Base-by-base conservation (phyloP, 192 early-diverging fungal species). In the Mortierella alpina region DNA sequence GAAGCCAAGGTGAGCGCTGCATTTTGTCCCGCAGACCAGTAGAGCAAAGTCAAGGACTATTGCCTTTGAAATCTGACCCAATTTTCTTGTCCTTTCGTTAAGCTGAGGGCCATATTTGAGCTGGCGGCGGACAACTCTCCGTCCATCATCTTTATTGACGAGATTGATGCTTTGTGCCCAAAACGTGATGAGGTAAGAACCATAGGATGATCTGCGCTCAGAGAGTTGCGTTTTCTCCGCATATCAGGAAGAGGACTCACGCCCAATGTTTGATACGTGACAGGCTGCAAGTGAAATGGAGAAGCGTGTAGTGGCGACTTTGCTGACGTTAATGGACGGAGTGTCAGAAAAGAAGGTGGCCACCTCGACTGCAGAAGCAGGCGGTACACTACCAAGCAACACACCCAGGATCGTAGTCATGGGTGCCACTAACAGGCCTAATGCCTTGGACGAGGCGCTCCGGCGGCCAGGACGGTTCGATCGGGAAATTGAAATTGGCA, bases 241-340 rank as follows among this genome's bases (percentile, higher is more conserved):
- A 23, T 11, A 14, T 15, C 56, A 47, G 6, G 42, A 14, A 55
- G 57, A 53, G 67, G 31, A 56, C 52, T 46, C 31, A 75, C 5
- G 39, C 41, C 15, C 60, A 63, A 61, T 67, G 62, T 51, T 18
- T 48, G 12, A 5, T 15, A 44, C 6, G 41, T 2, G 1, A 18
- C 65, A 88, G 87, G 84, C 90, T 51, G 86, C 90, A 2, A 91
- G 88, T 61, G 98, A 98, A 65, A 86, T 95, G 14, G 95, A 94
- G 64, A 95, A 95, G 58, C 93, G 98, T 14, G 85, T 98, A 6
- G 98, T 99, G 18, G 91, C 96, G 0, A 97, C 96, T 1, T 70
- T 99, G n/a, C 82, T 99, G 45, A 97, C 97, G 11, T 83, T 98
- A 20, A 94, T 99, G 93, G 96, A 99, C 70, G 95, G 96, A 7